Conservation (phyloP, 139 green algal genomes). For the Eudorina sp. region DNA sequence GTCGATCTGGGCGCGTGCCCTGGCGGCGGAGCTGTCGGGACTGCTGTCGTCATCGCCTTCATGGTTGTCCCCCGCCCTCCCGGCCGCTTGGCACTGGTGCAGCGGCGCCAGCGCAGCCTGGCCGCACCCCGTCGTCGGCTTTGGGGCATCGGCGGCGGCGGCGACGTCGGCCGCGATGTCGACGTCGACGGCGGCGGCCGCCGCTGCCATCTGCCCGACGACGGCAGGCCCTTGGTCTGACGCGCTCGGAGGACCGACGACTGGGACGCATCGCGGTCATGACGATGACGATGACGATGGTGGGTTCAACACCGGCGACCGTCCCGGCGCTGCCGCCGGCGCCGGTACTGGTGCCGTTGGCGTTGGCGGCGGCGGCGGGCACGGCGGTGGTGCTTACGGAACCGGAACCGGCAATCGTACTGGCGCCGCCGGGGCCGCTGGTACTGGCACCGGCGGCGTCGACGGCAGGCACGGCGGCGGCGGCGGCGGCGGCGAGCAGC, state of each 20-base stretch:
- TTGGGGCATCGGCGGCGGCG: background rate
- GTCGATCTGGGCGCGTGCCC: no score
- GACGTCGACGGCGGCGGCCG: background rate
- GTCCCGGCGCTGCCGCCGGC: no score
- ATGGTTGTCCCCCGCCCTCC: background rate
- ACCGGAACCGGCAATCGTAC: background rate
- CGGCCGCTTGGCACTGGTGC: background rate
- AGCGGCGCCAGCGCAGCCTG: background rate
- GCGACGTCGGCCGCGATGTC: background rate
- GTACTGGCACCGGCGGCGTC: background rate
- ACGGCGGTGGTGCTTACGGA: background rate
- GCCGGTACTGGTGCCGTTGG: background rate
- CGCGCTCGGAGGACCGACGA: no score
- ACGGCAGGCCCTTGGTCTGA: no score
- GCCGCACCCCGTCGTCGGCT: background rate
- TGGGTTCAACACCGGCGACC: no score
- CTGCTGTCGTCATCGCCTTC: background rate
- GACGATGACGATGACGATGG: no score
- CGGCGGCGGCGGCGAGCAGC: background rate
- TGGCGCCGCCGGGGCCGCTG: no score
- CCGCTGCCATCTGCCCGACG: constrained; percentile 1
- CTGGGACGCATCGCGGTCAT: no score
- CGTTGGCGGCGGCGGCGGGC: background rate
- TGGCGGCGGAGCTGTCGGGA: no score
- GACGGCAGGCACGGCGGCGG: background rate